Evolutionary conservation across 495 filamentous ascomycete genomes (phyloP).

Genomic region (Aspergillus sclerotiicarbonarius): DNA sequence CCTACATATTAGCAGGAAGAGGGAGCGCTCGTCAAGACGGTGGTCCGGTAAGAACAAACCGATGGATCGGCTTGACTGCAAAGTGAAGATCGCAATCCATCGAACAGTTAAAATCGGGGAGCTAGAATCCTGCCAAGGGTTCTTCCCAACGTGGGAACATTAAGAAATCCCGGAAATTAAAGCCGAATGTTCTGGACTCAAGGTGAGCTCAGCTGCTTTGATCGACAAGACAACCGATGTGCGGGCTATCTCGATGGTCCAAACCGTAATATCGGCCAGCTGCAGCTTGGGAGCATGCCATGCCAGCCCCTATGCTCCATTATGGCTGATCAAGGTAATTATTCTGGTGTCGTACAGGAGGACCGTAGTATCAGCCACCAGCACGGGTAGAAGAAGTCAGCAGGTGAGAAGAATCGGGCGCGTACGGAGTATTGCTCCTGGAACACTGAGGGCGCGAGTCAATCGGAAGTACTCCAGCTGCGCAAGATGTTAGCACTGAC

Average conservation of each 20-base stretch:
- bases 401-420: not conserved
- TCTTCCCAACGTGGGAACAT: not conserved
- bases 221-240: not conserved
- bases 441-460: not conserved
- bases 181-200: conserved; percentile 25
- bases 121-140: conserved; percentile 2
- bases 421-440: not conserved
- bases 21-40: not conserved
- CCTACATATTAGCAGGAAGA: not conserved
- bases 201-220: conserved; percentile 1
- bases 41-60: conserved; percentile 3
- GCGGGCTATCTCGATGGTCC: conserved; percentile 1
- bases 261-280: conserved; percentile 12
- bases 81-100: conserved; percentile 6
- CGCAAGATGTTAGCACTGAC: conserved; percentile 1
- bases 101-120: not conserved
- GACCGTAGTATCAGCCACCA: not conserved
- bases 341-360: not conserved
- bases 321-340: conserved; percentile 1
- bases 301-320: not conserved
- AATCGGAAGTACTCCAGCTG: conserved; percentile 1
- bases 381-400: conserved; percentile 5
- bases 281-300: conserved; percentile 9
- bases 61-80: not conserved
- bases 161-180: conserved; percentile 18